A percentile compares a stretch with the other conserved stretches of the same genome.
Evolutionary conservation across 2,329 filamentous ascomycete genomes (phyloP).

Genomic region (Aspergillus sp.): DNA sequence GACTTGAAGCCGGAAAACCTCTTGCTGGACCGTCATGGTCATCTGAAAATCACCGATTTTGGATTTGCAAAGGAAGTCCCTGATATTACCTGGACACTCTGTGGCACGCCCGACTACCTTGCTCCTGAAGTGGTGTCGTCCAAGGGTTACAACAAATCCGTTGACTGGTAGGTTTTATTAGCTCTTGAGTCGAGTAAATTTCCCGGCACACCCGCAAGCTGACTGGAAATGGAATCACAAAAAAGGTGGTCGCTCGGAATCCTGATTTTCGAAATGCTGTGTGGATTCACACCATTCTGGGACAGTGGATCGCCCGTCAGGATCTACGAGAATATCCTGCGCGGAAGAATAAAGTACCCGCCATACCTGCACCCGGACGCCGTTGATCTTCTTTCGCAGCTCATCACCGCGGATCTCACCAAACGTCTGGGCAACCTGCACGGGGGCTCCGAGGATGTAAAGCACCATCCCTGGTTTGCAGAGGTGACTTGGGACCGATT

Average conservation of each 20-base stretch:
- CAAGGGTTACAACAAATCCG: conserved; percentile 98
- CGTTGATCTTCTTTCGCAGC: conserved; percentile 79
- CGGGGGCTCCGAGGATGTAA: conserved; percentile 83
- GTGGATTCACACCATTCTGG: conserved; percentile 98
- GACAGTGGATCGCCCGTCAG: conserved; percentile 96
- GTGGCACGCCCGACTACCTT: conserved; percentile 93
- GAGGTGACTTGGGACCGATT: conserved; percentile 97
- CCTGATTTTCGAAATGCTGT: conserved; percentile 98
- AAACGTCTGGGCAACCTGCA: conserved; percentile 93
- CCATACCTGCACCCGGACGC: conserved; percentile 92
- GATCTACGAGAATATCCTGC: conserved; percentile 98
- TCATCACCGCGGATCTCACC: conserved; percentile 91
- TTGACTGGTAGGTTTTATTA: conserved; percentile 70
- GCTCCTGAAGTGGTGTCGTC: conserved; percentile 97
- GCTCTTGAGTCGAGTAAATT: not conserved
- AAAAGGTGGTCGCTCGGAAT: conserved; percentile 95
- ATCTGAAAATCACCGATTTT: conserved; percentile 96
- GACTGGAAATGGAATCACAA: conserved; percentile 1
- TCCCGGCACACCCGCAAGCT: not conserved
- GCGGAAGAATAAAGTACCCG: conserved; percentile 92
- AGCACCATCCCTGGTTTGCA: conserved; percentile 90
- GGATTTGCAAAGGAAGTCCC: conserved; percentile 97
- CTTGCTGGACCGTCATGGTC: conserved; percentile 82
- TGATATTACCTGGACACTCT: conserved; percentile 98
- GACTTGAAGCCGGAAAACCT: conserved; percentile 95